Percentiles rank a stretch among this genome's conserved stretches.
Evolutionary conservation across 352 stramenopile species (phyloP).

Genomic region (Pythium rishiriense): DNA sequence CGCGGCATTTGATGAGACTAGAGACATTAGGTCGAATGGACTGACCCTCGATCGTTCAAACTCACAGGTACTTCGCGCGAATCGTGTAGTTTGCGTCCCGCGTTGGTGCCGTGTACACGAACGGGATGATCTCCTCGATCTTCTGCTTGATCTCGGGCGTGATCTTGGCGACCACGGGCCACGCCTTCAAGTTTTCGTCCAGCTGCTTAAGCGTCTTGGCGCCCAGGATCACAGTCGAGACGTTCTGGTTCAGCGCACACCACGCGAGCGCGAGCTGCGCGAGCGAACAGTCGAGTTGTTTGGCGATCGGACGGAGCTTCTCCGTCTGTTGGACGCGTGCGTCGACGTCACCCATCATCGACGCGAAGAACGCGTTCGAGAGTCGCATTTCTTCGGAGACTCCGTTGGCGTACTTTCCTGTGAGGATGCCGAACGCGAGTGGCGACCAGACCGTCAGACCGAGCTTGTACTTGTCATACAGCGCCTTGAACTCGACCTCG

Average conservation of each 20-base stretch:
- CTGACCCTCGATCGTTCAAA: background rate
- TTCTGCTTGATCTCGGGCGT: conserved; percentile 37
- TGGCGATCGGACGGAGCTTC: conserved; percentile 26
- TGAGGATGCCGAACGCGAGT: too few species aligned
- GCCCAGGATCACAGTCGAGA: conserved; percentile 42
- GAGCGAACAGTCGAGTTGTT: conserved; percentile 37
- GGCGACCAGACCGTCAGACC: too few species aligned
- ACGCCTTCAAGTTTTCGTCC: conserved; percentile 44
- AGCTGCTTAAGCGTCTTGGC: conserved; percentile 41
- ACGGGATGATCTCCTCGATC: conserved; percentile 40
- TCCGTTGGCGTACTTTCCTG: conserved; percentile 30
- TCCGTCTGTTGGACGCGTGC: conserved; percentile 23
- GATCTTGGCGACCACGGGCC: conserved; percentile 33
- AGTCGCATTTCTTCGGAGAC: too few species aligned
- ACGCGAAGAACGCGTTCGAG: too few species aligned
- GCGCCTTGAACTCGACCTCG: too few species aligned
- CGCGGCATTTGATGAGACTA: too few species aligned
- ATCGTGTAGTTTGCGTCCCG: conserved; percentile 16
- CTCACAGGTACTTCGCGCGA: conserved; percentile 14
- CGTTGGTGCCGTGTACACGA: conserved; percentile 21
- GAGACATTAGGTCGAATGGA: too few species aligned
- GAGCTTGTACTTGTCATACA: too few species aligned
- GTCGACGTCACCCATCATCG: conserved; percentile 24
- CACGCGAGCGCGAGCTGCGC: conserved; percentile 48
- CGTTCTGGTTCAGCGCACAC: conserved; percentile 41